Evolutionary conservation across 257 asterid genomes (phyloP).

Genomic region (Vinca minor): DNA sequence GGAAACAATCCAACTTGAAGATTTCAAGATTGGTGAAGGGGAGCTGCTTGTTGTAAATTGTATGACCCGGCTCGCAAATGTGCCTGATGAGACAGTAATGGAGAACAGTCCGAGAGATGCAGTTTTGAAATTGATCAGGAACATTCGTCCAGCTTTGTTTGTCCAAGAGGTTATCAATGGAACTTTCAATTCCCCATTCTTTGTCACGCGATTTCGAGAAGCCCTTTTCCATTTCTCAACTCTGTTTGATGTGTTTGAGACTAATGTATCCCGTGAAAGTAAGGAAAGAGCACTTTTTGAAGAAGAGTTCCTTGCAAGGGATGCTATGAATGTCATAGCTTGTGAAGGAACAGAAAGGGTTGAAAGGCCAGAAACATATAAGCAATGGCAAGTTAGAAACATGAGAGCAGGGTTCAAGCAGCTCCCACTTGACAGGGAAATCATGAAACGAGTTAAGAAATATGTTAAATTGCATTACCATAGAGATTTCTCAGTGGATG

Average conservation of each 20-base stretch:
- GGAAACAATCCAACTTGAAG: slow-evolving; percentile 31
- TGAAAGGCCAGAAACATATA: slow-evolving; percentile 36
- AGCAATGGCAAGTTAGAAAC: slow-evolving; percentile 36
- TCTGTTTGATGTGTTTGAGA: slow-evolving; percentile 25
- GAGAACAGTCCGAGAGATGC: slow-evolving; percentile 30
- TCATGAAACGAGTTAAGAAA: slow-evolving; percentile 9
- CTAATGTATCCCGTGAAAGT: slow-evolving; percentile 21
- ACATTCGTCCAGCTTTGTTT: slow-evolving; percentile 25
- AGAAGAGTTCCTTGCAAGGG: slow-evolving; percentile 25
- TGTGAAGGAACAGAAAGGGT: slow-evolving; percentile 37
- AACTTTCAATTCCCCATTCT: slow-evolving; percentile 32
- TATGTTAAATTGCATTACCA: slow-evolving; percentile 16
- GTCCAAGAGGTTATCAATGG: slow-evolving; percentile 30
- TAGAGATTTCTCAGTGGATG: slow-evolving; percentile 16
- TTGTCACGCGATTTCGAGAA: slow-evolving; percentile 31
- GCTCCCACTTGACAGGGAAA: slow-evolving; percentile 30
- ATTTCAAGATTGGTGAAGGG: slow-evolving; percentile 18
- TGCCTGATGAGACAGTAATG: slow-evolving; percentile 35
- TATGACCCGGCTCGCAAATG: slow-evolving; percentile 29
- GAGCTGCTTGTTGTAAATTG: slow-evolving; percentile 32
- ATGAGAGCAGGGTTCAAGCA: slow-evolving; percentile 33
- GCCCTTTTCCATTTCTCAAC: slow-evolving; percentile 36
- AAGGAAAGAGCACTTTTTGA: slow-evolving; percentile 23
- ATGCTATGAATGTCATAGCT: slow-evolving; percentile 33
- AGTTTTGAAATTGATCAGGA: slow-evolving; percentile 29